Conservation (phyloP, 371 early-diverging fungal genomes). For the Mycotypha africana region DNA sequence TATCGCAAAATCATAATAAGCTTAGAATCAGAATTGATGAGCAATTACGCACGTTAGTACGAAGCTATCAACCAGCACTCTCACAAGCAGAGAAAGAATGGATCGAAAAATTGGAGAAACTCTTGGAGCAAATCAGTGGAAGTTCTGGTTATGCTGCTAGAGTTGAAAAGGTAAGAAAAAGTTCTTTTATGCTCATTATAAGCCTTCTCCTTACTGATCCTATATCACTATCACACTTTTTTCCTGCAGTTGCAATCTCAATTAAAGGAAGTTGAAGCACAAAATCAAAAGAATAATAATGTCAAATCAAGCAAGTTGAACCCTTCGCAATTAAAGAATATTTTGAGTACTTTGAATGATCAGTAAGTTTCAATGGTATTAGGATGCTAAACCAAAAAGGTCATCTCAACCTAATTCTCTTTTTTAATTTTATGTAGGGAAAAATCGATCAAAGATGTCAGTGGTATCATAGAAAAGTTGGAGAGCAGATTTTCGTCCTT, state of each 20-base stretch:
- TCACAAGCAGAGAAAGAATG: slow-evolving; percentile 19
- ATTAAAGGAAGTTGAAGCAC: not conserved
- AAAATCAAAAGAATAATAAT: not conserved
- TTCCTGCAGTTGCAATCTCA: not conserved
- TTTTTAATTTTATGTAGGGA: too few relatives aligned
- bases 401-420: too few relatives aligned
- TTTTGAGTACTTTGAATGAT: slow-evolving; percentile 7
- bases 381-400: not conserved
- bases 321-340: slow-evolving; percentile 1
- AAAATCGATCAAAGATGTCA: too few relatives aligned
- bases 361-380: slow-evolving; percentile 3
- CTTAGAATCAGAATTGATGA: slow-evolving; percentile 18
- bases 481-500: too few relatives aligned
- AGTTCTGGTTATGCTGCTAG: slow-evolving; percentile 13
- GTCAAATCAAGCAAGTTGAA: not conserved
- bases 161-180: slow-evolving; percentile 5
- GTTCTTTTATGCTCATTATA: not conserved
- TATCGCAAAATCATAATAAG: slow-evolving; percentile 10
- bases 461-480: too few relatives aligned
- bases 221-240: not conserved
- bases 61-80: slow-evolving; percentile 14
- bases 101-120: slow-evolving; percentile 10
- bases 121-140: slow-evolving; percentile 11
- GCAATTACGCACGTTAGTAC: slow-evolving; percentile 13
- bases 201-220: too few relatives aligned